Evolutionary conservation across 106 monocot species (phyloP).

Genomic region (Allium fistulosum): DNA sequence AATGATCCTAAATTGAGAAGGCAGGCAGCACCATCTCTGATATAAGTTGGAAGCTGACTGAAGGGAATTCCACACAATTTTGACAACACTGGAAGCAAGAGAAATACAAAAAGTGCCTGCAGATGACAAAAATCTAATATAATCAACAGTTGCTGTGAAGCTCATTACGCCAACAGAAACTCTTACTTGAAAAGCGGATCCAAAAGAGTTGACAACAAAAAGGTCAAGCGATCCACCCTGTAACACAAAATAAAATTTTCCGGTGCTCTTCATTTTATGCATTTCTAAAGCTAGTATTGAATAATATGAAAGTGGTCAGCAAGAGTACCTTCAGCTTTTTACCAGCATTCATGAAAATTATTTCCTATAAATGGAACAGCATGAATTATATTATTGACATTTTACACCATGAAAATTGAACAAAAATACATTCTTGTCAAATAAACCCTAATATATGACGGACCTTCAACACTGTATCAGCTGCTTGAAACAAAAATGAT

Average conservation of each 20-base stretch:
- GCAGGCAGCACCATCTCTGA: slow-evolving; percentile 84
- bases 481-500: slow-evolving; percentile 94
- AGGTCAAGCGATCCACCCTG: slow-evolving; percentile 91
- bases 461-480: slow-evolving; percentile 97
- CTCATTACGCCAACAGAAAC: not conserved
- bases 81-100: slow-evolving; percentile 79
- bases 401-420: not conserved
- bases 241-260: not conserved
- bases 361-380: slow-evolving; percentile 52
- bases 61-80: slow-evolving; percentile 96
- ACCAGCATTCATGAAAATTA: slow-evolving; percentile 79
- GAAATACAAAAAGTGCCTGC: slow-evolving; percentile 88
- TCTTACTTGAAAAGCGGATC: slow-evolving; percentile 94
- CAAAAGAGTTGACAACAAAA: slow-evolving; percentile 94
- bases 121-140: not conserved
- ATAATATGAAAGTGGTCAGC: slow-evolving; percentile 3
- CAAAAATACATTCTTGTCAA: not conserved
- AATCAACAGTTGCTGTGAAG: not conserved
- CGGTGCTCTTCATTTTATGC: not conserved
- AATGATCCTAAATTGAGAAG: slow-evolving; percentile 85
- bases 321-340: slow-evolving; percentile 78
- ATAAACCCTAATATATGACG: not conserved
- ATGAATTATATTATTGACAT: slow-evolving; percentile 12
- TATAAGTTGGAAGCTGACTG: slow-evolving; percentile 62
- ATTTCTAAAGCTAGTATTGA: not conserved